Conservation (phyloP, 441 rosid species). For the Raphanus hybrid region DNA sequence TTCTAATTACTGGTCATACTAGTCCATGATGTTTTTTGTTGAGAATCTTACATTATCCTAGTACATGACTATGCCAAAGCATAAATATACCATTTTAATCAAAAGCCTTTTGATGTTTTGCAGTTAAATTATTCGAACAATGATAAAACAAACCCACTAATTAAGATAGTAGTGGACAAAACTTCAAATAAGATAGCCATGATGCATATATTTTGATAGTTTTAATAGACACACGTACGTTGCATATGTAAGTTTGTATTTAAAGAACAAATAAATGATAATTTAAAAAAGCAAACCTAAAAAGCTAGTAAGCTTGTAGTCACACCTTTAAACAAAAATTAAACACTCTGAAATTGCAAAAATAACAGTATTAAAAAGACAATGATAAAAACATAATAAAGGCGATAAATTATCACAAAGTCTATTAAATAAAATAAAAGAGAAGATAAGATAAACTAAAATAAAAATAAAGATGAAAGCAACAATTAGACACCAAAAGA, state of each 20-base stretch:
- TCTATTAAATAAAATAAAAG: not conserved
- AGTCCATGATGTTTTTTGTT: not conserved
- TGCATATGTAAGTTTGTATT: not conserved
- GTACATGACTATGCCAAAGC: not conserved
- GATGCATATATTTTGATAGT: conserved; percentile 21
- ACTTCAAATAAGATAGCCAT: not conserved
- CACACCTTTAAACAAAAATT: conserved; percentile 13
- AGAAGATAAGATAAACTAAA: conserved; percentile 12
- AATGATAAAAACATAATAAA: conserved; percentile 5
- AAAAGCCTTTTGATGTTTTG: not conserved
- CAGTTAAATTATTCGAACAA: not conserved
- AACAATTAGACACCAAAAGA: conserved; percentile 51
- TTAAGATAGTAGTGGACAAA: not conserved
- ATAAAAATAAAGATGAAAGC: conserved; percentile 41
- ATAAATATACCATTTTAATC: not conserved
- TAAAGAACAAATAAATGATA: conserved; percentile 9
- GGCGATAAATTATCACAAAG: conserved; percentile 10
- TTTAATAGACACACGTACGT: conserved; percentile 15
- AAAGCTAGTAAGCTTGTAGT: conserved; percentile 36
- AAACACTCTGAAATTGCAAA: conserved; percentile 20
- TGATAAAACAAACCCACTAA: not conserved
- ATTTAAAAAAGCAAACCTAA: conserved; percentile 19
- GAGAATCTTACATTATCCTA: conserved; percentile 5
- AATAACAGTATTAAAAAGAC: conserved; percentile 20
- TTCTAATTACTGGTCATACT: not conserved